A percentile compares a stretch with the other conserved stretches of the same genome.
These are phyloP conservation scores for Amanita polypyramis DNA, from an alignment of 768 basidiomycete species.

Conservation along the genomic window DNA sequence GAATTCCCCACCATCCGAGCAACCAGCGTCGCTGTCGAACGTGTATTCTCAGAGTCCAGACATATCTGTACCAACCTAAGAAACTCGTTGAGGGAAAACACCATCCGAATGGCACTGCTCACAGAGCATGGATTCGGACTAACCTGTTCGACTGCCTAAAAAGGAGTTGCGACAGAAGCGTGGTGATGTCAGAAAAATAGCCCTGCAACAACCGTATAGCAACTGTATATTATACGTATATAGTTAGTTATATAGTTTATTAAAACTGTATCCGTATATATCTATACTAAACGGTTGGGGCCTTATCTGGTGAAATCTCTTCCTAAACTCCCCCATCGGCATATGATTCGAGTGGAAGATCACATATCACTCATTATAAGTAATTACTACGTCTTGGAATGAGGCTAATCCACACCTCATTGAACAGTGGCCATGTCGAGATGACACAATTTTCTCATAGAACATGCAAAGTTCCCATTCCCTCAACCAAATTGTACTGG, in stretches of 20 bases:
- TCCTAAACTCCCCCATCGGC: too few species aligned
- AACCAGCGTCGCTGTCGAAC: constrained; percentile 16
- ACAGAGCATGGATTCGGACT: constrained; percentile 14
- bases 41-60: constrained; percentile 15
- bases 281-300: constrained; percentile 6
- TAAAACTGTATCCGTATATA: constrained; percentile 3
- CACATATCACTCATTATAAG: too few species aligned
- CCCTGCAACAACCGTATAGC: not conserved
- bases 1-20: constrained; percentile 16
- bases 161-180: not conserved
- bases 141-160: constrained; percentile 4
- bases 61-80: constrained; percentile 14
- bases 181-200: not conserved
- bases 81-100: constrained; percentile 13
- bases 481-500: too few species aligned
- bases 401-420: too few species aligned
- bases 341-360: too few species aligned
- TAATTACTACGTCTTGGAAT: too few species aligned
- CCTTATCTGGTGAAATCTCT: too few species aligned
- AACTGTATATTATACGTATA: constrained; percentile 4
- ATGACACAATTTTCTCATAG: not conserved
- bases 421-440: not conserved
- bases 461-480: not conserved
- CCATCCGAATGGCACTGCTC: constrained; percentile 12
- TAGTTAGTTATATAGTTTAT: not conserved